Conservation (phyloP, 192 early-diverging fungal species). For the Podila epigama region DNA sequence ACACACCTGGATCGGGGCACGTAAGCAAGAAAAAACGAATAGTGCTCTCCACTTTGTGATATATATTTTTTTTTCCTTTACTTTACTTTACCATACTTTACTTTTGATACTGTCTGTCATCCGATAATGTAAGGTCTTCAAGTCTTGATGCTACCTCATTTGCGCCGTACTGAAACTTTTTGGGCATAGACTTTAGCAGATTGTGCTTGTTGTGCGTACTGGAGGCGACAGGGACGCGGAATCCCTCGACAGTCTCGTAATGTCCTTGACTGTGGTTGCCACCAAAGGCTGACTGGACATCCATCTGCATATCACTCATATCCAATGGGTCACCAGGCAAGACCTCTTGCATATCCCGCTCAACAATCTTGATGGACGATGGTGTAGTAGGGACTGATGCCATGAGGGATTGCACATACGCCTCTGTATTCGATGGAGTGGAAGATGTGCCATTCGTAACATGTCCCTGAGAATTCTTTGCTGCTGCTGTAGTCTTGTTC, state of each 20-base stretch:
- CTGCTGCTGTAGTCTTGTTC: background rate
- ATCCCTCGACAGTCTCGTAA: constrained; percentile 30
- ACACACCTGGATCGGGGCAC: too few relatives aligned
- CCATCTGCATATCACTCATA: constrained; percentile 13
- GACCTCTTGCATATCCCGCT: constrained; percentile 6
- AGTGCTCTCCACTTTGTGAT: too few relatives aligned
- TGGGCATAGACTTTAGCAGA: background rate
- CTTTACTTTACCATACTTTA: background rate
- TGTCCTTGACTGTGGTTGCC: constrained; percentile 1
- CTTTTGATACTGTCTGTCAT: background rate
- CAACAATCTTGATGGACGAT: constrained; percentile 41
- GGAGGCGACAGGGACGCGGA: constrained; percentile 8
- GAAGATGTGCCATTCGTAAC: too few relatives aligned
- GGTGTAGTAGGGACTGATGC: constrained; percentile 35
- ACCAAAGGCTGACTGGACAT: constrained; percentile 8
- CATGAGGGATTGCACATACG: constrained; percentile 33
- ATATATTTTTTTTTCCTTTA: background rate
- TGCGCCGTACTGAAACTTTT: background rate
- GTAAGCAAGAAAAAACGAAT: too few relatives aligned
- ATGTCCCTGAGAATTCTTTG: background rate
- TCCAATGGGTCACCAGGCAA: constrained; percentile 2
- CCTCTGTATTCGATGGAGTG: too few relatives aligned
- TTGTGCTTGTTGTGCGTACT: background rate
- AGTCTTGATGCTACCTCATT: background rate
- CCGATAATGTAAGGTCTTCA: background rate